Conservation (phyloP, 2,329 filamentous ascomycete species). For the Hirsutella rhossiliensis region DNA sequence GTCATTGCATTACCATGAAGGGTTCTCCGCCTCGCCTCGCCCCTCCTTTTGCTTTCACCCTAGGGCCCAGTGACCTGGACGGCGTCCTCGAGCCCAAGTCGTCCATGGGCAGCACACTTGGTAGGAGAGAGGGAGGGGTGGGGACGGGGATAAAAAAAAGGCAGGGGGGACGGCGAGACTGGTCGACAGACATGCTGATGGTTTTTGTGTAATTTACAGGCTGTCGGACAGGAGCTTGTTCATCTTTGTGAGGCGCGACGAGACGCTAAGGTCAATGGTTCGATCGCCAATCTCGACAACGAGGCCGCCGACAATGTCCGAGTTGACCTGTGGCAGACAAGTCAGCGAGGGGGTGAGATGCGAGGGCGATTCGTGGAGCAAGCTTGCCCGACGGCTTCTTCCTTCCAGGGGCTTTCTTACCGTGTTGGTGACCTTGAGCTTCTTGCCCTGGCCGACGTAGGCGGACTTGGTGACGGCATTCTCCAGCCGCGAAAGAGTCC, state of each 20-base stretch:
- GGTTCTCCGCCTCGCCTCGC: too few relatives aligned
- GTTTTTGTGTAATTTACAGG: constrained; percentile 51
- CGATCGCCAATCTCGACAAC: constrained; percentile 95
- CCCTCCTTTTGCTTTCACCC: too few relatives aligned
- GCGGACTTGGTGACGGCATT: constrained; percentile 76
- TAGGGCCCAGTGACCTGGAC: too few relatives aligned
- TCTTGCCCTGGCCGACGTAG: constrained; percentile 85
- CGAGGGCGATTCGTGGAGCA: neutral
- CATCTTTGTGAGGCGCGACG: constrained; percentile 89
- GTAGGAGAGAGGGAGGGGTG: neutral
- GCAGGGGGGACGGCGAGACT: neutral
- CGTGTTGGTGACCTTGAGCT: constrained; percentile 92
- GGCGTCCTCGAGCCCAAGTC: too few relatives aligned
- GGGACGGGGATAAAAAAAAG: neutral
- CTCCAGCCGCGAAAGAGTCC: constrained; percentile 78
- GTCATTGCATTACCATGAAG: neutral
- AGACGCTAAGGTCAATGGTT: constrained; percentile 95
- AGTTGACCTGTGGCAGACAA: constrained; percentile 57
- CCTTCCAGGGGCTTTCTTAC: constrained; percentile 29
- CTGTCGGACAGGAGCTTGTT: constrained; percentile 98
- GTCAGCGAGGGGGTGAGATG: neutral
- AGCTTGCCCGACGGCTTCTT: neutral
- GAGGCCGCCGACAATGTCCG: constrained; percentile 86
- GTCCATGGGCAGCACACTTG: too few relatives aligned
- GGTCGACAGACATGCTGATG: neutral